A percentile compares a stretch with the other conserved stretches of the same genome.
Conservation (phyloP, 371 early-diverging fungal genomes). For the Capillidium heterosporum region DNA sequence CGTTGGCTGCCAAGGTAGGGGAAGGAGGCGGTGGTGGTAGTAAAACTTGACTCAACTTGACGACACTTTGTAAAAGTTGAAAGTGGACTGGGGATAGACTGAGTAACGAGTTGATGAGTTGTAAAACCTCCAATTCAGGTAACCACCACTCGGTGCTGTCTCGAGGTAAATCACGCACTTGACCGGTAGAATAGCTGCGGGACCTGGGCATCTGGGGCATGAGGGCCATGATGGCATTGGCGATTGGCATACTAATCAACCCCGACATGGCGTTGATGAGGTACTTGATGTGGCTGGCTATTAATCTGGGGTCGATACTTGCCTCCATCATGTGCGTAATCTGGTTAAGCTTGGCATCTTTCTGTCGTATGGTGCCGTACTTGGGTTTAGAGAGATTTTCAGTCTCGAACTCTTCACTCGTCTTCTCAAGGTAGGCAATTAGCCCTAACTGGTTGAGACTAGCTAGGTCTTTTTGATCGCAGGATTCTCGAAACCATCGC, state of each 20-base stretch:
- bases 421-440: not conserved
- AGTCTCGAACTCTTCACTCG: not conserved
- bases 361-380: not conserved
- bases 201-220: not conserved
- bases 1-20: not conserved
- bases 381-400: not conserved
- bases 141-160: not conserved
- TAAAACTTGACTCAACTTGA: not conserved
- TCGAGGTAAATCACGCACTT: not conserved
- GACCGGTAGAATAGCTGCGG: not conserved
- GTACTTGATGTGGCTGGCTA: conserved; percentile 4
- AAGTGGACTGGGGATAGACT: not conserved
- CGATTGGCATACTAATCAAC: not conserved
- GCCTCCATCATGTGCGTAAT: not conserved
- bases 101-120: not conserved
- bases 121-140: not conserved
- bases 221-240: not conserved
- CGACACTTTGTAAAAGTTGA: not conserved
- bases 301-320: not conserved
- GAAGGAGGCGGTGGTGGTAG: not conserved
- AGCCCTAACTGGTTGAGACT: not conserved
- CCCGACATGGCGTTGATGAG: not conserved
- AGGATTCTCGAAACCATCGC: conserved; percentile 3
- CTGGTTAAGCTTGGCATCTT: not conserved
- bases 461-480: conserved; percentile 1